Evolutionary conservation across 164 flowering plant genomes (phyloP), one percentile per base, ranked within the genome.

Genomic region (Hamamelis virginiana): DNA sequence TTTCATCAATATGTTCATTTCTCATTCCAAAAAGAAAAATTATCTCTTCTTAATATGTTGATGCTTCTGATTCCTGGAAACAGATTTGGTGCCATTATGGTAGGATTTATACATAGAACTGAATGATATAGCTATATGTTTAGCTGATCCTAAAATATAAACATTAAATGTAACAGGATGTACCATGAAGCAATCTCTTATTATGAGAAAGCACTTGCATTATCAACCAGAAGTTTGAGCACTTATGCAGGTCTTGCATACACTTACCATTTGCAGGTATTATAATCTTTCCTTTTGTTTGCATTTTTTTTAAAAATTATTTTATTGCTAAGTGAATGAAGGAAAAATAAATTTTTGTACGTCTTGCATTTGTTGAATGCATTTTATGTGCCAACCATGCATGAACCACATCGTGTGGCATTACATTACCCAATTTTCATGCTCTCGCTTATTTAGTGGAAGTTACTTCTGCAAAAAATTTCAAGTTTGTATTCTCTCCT

Each of bases 181-280:
- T 93, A 87, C 73, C 65, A 78, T 67, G 94, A 96, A 71, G 99
- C 99, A 62, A 87, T 90, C 66, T 75, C 83, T 15, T 83, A 81
- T 71, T 96, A 96, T 77, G 97, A 96, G 77, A 90, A 84, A 83
- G 98, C 99, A 64, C 90, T 96, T 67, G 79, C 92, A 59, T 74
- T 96, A 71, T 91, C 99, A 55, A 87, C 89, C n/a, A 86, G 77
- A 89, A 96, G 94, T 78, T 73, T 86, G 78, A 90, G 96, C 82
- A 89, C 97, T 46, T 96, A 90, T 78, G 93, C 99, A 9, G 99
- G 98, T 70, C 90, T 96, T 69, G 99, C 99, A 15, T 96, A 93
- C 80, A 90, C 98, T 43, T 89, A 91, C 52, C 99, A 96, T 76
- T 75, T 94, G 59, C 97, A 86, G 98, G 98, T 94, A 82, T 23